Evolutionary conservation across 225 moss, liverwort and hornwort species (phyloP), one percentile per base, ranked within the genome.

Genomic region (Asterella californica): DNA sequence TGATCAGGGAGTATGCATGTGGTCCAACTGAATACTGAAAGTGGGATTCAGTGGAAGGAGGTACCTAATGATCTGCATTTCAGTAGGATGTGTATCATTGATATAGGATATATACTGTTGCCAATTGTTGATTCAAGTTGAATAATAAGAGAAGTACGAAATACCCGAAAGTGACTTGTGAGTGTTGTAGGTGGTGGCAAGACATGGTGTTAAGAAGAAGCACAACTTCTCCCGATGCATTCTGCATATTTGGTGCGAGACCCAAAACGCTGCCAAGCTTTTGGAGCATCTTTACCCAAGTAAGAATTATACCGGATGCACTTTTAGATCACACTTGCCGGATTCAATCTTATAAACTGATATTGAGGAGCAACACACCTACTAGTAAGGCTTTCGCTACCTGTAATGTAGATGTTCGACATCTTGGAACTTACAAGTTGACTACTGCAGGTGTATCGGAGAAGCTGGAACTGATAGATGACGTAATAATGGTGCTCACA

Each of bases 201-300:
- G 91, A 62, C 85, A 89, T 57, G 93, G 93, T 6, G 93, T 91
- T 37, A 88, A 84, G 14, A 45, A 79, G 62, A 82, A 86, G 65
- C 91, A 93, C 76, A 88, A 86, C 78, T 93, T 93, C 66, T 84
- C 82, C 73, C 89, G 84, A 50, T 90, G 89, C 78, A 89, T 93
- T 49, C 86, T 93, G 64, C 93, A 93, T 62, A 88, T 91, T 12
- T 93, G 93, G 93, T 93, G 93, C n/a, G 91, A 93, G 77, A 90
- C 91, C 3, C 90, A 84, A 74, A 79, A 77, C 15, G 86, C 90
- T 72, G 93, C 91, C 33, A 82, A 88, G 38, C 82, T 93, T n/a
- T 74, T 91, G 82, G 82, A 84, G 50, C 32, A 57, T 74, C 45
- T 72, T 33, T 72, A 60, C 45, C 78, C 71, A 45, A n/a, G 62